phyloP scores from a whole-genome alignment of 257 asterid genomes.

The Nicotiana obtusifolia region DNA sequence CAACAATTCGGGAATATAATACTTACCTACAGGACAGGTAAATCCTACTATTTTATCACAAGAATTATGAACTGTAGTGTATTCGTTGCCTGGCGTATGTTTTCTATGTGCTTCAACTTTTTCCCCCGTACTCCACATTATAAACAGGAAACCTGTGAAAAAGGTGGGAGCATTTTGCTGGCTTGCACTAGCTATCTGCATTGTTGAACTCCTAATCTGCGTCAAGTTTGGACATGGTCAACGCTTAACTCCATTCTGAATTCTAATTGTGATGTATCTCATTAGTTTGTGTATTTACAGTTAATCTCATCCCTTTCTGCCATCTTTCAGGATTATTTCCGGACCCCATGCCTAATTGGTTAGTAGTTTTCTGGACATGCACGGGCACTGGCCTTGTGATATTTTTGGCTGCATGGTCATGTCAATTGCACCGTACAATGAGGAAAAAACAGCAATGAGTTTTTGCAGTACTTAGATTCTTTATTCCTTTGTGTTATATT shows the following conservation, averaged over 20 bases:
- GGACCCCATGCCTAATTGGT: conserved; percentile 73
- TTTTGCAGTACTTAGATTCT: conserved; percentile 18
- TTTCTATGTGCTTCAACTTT: not conserved
- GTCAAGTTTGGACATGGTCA: conserved; percentile 81
- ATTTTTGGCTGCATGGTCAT: conserved; percentile 66
- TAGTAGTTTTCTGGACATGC: conserved; percentile 64
- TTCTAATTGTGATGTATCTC: not conserved
- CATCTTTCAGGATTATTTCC: conserved; percentile 62
- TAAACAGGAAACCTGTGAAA: conserved; percentile 57
- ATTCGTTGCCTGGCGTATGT: not conserved
- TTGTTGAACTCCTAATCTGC: conserved; percentile 86
- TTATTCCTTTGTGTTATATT: conserved; percentile 17
- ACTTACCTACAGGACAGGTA: conserved; percentile 90
- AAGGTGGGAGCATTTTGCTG: conserved; percentile 93
- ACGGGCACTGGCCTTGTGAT: conserved; percentile 48
- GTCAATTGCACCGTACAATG: conserved; percentile 60
- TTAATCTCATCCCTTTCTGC: not conserved
- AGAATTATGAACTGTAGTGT: not conserved
- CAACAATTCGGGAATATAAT: conserved; percentile 92
- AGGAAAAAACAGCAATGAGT: conserved; percentile 61
- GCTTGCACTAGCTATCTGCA: conserved; percentile 92
- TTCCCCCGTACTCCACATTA: not conserved
- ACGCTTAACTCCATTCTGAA: not conserved
- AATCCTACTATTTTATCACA: not conserved
- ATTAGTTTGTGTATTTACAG: not conserved